phyloP scores from a whole-genome alignment of 1,284 basidiomycete genomes.

The Ustilago tritici region DNA sequence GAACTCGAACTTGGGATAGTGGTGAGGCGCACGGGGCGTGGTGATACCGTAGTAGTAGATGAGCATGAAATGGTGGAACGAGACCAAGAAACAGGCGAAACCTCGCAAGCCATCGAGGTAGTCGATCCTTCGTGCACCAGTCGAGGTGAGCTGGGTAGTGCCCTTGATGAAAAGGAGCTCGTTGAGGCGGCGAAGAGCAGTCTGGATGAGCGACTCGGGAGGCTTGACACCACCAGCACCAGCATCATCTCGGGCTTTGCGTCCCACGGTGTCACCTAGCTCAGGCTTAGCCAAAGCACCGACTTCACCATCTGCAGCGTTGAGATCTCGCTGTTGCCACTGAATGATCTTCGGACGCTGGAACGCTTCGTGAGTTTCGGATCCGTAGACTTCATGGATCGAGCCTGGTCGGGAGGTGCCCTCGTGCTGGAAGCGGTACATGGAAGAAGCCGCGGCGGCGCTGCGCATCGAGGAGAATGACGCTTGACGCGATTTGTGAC shows the following conservation, averaged over 20 bases:
- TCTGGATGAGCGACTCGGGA: constrained; percentile 36
- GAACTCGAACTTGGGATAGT: constrained; percentile 57
- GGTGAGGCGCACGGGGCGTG: constrained; percentile 37
- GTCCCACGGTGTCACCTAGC: constrained; percentile 45
- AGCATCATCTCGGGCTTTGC: constrained; percentile 42
- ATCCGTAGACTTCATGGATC: constrained; percentile 27
- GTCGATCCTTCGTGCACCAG: constrained; percentile 59
- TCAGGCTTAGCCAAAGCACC: constrained; percentile 54
- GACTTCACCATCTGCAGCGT: constrained; percentile 41
- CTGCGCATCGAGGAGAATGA: constrained; percentile 34
- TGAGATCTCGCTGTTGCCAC: constrained; percentile 55
- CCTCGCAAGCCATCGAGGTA: constrained; percentile 64
- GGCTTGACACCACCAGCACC: constrained; percentile 28
- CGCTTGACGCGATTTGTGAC: constrained; percentile 1
- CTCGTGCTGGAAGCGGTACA: constrained; percentile 47
- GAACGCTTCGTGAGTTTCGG: constrained; percentile 37
- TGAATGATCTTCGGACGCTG: constrained; percentile 56
- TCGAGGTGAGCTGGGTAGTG: constrained; percentile 47
- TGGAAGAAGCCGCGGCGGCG: constrained; percentile 17
- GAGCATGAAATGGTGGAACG: constrained; percentile 64
- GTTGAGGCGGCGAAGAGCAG: constrained; percentile 23
- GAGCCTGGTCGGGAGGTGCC: constrained; percentile 41
- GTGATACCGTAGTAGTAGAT: constrained; percentile 63
- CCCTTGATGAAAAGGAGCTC: constrained; percentile 57
- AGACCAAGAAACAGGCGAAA: constrained; percentile 63